A percentile compares a stretch with the other conserved stretches of the same genome.
Conservation (phyloP, 441 rosid species). For the Corymbia citriodora region DNA sequence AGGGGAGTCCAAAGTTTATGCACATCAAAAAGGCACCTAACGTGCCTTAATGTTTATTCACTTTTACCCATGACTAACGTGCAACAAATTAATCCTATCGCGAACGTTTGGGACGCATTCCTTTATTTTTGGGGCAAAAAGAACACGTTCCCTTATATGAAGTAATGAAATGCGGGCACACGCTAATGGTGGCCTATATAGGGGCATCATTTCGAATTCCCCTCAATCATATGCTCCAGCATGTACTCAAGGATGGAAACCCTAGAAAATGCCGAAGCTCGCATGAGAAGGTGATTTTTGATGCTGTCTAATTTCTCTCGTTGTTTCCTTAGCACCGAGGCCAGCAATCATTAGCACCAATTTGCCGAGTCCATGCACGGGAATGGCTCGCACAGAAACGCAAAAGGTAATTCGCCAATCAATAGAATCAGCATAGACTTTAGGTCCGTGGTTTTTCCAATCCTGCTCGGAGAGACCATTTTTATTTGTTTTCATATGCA, state of each 20-base stretch:
- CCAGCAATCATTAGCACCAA: background rate
- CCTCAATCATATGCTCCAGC: background rate
- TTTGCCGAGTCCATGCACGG: background rate
- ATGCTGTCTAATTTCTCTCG: background rate
- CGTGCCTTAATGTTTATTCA: background rate
- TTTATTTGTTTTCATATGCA: background rate
- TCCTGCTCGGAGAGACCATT: background rate
- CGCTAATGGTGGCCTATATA: background rate
- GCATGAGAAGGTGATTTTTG: background rate
- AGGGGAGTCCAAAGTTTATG: background rate
- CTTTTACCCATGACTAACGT: background rate
- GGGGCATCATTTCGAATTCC: background rate
- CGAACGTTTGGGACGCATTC: background rate
- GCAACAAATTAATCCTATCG: background rate
- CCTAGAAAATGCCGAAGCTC: background rate
- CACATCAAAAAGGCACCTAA: background rate
- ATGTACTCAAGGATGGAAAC: background rate
- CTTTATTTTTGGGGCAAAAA: background rate
- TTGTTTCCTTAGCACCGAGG: background rate
- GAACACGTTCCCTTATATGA: background rate
- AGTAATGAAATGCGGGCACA: background rate
- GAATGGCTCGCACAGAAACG: background rate
- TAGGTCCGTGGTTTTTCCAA: background rate
- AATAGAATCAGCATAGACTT: background rate
- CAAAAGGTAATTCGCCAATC: background rate